phyloP scores from a whole-genome alignment of 345 rosid genomes.

The Lepidium sativum region DNA sequence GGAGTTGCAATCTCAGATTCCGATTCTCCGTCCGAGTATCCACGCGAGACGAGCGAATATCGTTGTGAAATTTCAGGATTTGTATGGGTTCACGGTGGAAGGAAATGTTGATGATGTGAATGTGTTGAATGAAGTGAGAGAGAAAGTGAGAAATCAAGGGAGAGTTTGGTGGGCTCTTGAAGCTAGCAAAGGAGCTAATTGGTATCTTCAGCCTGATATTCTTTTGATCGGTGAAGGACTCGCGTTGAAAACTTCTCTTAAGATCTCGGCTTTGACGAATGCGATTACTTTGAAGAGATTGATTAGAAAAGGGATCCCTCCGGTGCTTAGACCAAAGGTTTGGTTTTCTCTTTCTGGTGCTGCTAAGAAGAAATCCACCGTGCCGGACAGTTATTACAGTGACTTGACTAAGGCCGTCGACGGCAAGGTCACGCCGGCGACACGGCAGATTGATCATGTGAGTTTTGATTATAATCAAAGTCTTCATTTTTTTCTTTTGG shows the following conservation, averaged over 20 bases:
- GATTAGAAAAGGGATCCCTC: conserved; percentile 96
- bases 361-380: conserved; percentile 98
- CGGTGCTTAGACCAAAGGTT: conserved; percentile 89
- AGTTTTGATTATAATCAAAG: conserved; percentile 21
- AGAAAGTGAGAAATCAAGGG: conserved; percentile 93
- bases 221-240: conserved; percentile 57
- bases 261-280: conserved; percentile 66
- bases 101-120: conserved; percentile 99
- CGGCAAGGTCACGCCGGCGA: conserved; percentile 89
- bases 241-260: conserved; percentile 78
- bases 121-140: conserved; percentile 86
- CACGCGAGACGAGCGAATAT: conserved; percentile 92
- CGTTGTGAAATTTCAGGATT: conserved; percentile 85
- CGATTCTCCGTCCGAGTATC: conserved; percentile 88
- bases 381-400: conserved; percentile 87
- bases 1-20: conserved; percentile 69
- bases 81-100: conserved; percentile 89
- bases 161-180: conserved; percentile 98
- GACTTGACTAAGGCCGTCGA: conserved; percentile 89
- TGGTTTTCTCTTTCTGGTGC: conserved; percentile 99
- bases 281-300: conserved; percentile 82
- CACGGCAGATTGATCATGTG: conserved; percentile 96
- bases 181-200: conserved; percentile 98
- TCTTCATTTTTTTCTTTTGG: not conserved
- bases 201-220: conserved; percentile 86